Percentiles rank a stretch among this genome's conserved stretches.
Conservation (phyloP, 495 filamentous ascomycete species). For the Daldinia loculata region DNA sequence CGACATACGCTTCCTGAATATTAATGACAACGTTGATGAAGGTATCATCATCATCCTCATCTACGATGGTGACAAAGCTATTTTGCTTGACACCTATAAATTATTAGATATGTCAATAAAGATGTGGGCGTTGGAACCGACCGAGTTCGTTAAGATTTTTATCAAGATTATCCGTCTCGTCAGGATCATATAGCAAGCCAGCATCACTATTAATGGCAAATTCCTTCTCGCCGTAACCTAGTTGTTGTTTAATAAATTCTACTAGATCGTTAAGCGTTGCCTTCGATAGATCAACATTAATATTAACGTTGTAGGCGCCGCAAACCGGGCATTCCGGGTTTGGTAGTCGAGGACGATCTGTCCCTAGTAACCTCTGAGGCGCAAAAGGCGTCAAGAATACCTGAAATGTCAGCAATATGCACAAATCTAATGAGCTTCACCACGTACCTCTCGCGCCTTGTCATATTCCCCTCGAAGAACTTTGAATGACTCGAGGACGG, state of each 20-base stretch:
- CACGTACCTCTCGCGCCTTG: slow-evolving; percentile 62
- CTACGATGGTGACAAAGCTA: slow-evolving; percentile 82
- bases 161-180: slow-evolving; percentile 83
- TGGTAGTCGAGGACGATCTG: slow-evolving; percentile 75
- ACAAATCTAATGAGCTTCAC: slow-evolving; percentile 49
- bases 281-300: slow-evolving; percentile 72
- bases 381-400: slow-evolving; percentile 88
- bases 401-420: slow-evolving; percentile 44
- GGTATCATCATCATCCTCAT: slow-evolving; percentile 83
- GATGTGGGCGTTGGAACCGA: slow-evolving; percentile 43
- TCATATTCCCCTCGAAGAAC: slow-evolving; percentile 78
- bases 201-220: slow-evolving; percentile 76
- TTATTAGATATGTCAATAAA: slow-evolving; percentile 37
- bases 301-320: slow-evolving; percentile 70
- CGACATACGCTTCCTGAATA: slow-evolving; percentile 61
- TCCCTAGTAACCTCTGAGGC: slow-evolving; percentile 74
- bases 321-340: slow-evolving; percentile 86
- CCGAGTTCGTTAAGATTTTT: slow-evolving; percentile 85
- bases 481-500: slow-evolving; percentile 93
- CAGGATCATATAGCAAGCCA: slow-evolving; percentile 85
- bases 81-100: slow-evolving; percentile 65
- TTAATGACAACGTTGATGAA: slow-evolving; percentile 84
- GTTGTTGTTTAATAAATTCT: slow-evolving; percentile 69
- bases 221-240: slow-evolving; percentile 84
- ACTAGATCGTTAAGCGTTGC: slow-evolving; percentile 87